Evolutionary conservation across 2,329 filamentous ascomycete genomes (phyloP).

Genomic region (Aspergillus versicolor): DNA sequence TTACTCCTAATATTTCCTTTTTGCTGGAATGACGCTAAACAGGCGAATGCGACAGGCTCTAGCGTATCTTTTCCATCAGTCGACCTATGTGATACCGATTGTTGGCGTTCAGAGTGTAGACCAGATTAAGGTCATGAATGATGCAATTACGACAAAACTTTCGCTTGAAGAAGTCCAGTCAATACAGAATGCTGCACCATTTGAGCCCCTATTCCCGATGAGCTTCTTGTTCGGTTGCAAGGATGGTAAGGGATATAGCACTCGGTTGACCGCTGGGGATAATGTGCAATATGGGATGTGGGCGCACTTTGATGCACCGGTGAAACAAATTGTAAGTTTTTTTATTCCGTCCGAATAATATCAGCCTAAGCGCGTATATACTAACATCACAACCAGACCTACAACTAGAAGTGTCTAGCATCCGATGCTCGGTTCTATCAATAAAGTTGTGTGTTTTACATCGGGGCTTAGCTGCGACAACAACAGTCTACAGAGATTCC

Average conservation of each 20-base stretch:
- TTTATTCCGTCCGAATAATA: background rate
- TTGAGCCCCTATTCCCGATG: slow-evolving; percentile 2
- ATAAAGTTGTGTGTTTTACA: too few relatives aligned
- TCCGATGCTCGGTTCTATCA: too few relatives aligned
- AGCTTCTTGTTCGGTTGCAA: background rate
- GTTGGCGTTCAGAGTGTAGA: slow-evolving; percentile 6
- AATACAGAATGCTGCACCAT: background rate
- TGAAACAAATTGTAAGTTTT: background rate
- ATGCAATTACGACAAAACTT: background rate
- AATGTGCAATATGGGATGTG: background rate
- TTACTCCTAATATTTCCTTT: background rate
- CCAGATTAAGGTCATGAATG: slow-evolving; percentile 1
- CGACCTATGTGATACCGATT: slow-evolving; percentile 10
- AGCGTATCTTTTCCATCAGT: slow-evolving; percentile 5
- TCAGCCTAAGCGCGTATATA: too few relatives aligned
- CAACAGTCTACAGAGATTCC: too few relatives aligned
- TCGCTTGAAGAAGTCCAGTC: background rate
- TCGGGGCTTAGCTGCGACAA: too few relatives aligned
- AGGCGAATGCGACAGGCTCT: background rate
- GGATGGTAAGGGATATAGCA: background rate
- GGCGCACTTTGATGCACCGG: background rate
- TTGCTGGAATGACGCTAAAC: background rate
- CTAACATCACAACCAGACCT: too few relatives aligned
- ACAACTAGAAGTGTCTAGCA: too few relatives aligned
- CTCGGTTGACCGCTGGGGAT: background rate